phyloP scores from a whole-genome alignment of 108 stramenopile species.

The Pseudonitzschia multiseries region DNA sequence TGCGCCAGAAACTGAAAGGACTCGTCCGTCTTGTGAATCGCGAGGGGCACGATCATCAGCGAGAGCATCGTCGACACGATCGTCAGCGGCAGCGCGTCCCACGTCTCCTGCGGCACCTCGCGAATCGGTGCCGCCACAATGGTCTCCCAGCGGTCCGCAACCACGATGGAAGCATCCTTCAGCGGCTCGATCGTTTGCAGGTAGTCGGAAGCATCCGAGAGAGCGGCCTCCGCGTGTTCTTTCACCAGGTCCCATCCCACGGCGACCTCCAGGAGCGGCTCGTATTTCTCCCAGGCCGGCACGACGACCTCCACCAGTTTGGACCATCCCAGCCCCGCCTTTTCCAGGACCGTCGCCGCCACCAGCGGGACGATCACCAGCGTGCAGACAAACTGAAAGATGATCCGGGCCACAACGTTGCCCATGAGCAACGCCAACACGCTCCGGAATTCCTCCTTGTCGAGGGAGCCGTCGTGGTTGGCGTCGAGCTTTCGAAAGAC shows the following conservation, averaged over 20 bases:
- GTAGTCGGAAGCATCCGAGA: neutral
- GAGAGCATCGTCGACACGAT: slow-evolving; percentile 53
- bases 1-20: slow-evolving; percentile 43
- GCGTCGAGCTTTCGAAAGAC: slow-evolving; percentile 67
- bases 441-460: slow-evolving; percentile 59
- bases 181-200: neutral
- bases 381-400: slow-evolving; percentile 69
- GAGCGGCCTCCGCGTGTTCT: neutral
- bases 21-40: slow-evolving; percentile 63
- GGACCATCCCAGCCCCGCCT: too few relatives aligned
- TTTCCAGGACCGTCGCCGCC: slow-evolving; percentile 49
- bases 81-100: slow-evolving; percentile 60
- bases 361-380: slow-evolving; percentile 68
- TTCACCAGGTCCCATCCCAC: slow-evolving; percentile 24
- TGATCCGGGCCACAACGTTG: slow-evolving; percentile 70
- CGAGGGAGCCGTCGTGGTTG: slow-evolving; percentile 50
- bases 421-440: slow-evolving; percentile 74
- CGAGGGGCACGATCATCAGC: slow-evolving; percentile 55
- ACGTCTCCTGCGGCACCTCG: slow-evolving; percentile 48
- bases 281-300: neutral
- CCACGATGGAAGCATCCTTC: neutral
- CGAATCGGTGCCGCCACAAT: neutral
- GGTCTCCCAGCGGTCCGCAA: neutral
- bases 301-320: neutral
- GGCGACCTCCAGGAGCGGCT: slow-evolving; percentile 15